Base-by-base conservation (phyloP, 2,329 filamentous ascomycete genomes). In the Apiospora arundinis region DNA sequence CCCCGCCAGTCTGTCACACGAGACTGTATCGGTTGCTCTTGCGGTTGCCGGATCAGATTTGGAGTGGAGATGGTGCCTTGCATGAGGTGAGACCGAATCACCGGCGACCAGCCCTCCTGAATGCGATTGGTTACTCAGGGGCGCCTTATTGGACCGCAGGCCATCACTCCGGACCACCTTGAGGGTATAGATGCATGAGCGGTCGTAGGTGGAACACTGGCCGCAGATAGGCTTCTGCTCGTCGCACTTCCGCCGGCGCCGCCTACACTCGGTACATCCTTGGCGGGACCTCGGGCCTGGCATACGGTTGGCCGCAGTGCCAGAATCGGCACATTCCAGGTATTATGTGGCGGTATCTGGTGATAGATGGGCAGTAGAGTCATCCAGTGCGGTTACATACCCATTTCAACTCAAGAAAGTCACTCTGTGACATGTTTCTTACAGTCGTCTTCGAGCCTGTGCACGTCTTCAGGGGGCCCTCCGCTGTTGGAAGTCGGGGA, bases 261-360 rank as follows among this genome's bases (percentile, higher is more conserved):
- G 69, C 37, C 75, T 70, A 72, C 75, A 76, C 70, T 76, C 75
- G 40, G 74, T 74, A 70, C 75, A 76, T 65, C 75, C 75, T 67
- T 74, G 75, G 18, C 75, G 74, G 68, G 75, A 76, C 71, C 75
- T 70, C 44, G 45, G 28, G 21, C 70, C 67, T 66, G 49, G 66
- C 68, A 70, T 73, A 40, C 25, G 67, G 25, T 69, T 32, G 21
- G 18, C 25, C 44, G 46, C 1, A 25, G 67, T 56, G 67, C 46
- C 45, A 18, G 12, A 2, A 32, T 42, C 1, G 67, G 67, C 67
- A 56, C 45, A 56, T 52, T 48, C 28, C 32, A 69, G 18, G 12
- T 46, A 21, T 1, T 46, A 16, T 48, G 45, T 9, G 8, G n/a
- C 5, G 21, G 21, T 45, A 32, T 32, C 6, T 32, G 32, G 32